phyloP scores from a whole-genome alignment of 2,329 filamentous ascomycete species.

The Xylaria sp. region DNA sequence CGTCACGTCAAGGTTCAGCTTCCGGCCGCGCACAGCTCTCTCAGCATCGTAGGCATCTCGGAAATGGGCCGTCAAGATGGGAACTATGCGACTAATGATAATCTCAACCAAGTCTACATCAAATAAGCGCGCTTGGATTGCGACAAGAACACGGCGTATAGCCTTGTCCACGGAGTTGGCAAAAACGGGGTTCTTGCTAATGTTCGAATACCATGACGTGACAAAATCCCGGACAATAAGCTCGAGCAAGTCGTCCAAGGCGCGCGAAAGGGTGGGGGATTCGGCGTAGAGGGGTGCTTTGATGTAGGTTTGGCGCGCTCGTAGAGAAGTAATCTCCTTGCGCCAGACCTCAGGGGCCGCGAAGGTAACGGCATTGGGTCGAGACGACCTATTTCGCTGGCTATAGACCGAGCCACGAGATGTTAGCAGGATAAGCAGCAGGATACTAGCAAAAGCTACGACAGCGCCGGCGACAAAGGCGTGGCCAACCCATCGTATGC shows the following conservation, averaged over 20 bases:
- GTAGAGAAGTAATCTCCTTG: conserved; percentile 74
- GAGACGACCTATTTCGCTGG: conserved; percentile 55
- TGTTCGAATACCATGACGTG: conserved; percentile 85
- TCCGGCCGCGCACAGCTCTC: conserved; percentile 83
- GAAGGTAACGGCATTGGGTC: conserved; percentile 66
- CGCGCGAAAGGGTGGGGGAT: conserved; percentile 80
- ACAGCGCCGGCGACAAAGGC: conserved; percentile 79
- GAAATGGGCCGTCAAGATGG: conserved; percentile 88
- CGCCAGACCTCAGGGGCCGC: conserved; percentile 73
- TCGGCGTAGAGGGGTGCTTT: conserved; percentile 77
- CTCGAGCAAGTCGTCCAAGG: conserved; percentile 81
- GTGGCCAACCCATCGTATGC: conserved; percentile 85
- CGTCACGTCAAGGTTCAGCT: conserved; percentile 88
- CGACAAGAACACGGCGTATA: conserved; percentile 77
- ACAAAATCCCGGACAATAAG: conserved; percentile 86
- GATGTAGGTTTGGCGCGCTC: conserved; percentile 73
- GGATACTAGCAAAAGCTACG: conserved; percentile 64
- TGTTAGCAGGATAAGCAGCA: conserved; percentile 71
- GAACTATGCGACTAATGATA: conserved; percentile 83
- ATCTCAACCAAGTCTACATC: conserved; percentile 86
- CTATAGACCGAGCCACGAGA: conserved; percentile 62
- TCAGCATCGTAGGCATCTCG: conserved; percentile 93
- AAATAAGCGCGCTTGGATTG: conserved; percentile 77
- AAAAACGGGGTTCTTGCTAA: conserved; percentile 84
- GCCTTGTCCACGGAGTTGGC: conserved; percentile 86